phyloP scores from a whole-genome alignment of 1,139 yeast species.

The Candida glucosophila region DNA sequence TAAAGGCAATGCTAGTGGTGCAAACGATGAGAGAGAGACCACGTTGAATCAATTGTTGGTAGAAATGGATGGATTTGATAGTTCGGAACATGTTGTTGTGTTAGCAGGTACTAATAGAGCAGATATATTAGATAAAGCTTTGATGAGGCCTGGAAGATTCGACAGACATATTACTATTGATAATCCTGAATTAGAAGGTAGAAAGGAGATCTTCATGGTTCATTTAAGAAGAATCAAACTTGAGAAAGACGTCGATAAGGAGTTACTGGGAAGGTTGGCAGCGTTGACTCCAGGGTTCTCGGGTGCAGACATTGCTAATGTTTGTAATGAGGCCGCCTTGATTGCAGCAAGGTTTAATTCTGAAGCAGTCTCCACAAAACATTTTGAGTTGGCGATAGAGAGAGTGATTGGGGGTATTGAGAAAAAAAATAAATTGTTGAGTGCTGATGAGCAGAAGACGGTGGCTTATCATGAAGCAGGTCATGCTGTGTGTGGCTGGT shows the following conservation, averaged over 20 bases:
- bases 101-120: slow-evolving; percentile 96
- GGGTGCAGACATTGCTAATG: slow-evolving; percentile 97
- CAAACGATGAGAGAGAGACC: slow-evolving; percentile 94
- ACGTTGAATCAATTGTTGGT: slow-evolving; percentile 91
- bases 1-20: slow-evolving; percentile 74
- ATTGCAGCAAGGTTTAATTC: slow-evolving; percentile 86
- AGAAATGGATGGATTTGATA: slow-evolving; percentile 95
- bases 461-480: slow-evolving; percentile 99
- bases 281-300: slow-evolving; percentile 97
- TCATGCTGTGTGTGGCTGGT: slow-evolving; percentile 98
- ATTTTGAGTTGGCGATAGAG: slow-evolving; percentile 94
- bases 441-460: slow-evolving; percentile 74
- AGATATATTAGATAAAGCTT: slow-evolving; percentile 85
- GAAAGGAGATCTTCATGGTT: slow-evolving; percentile 85
- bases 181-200: slow-evolving; percentile 86
- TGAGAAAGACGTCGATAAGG: slow-evolving; percentile 27
- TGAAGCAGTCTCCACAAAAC: slow-evolving; percentile 57
- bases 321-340: slow-evolving; percentile 93
- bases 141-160: slow-evolving; percentile 94
- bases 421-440: slow-evolving; percentile 75
- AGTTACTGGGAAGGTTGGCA: slow-evolving; percentile 77
- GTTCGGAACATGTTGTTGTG: slow-evolving; percentile 88
- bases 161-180: slow-evolving; percentile 91
- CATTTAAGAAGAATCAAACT: slow-evolving; percentile 66
- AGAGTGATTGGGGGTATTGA: slow-evolving; percentile 96